Conservation (phyloP, 1,284 basidiomycete genomes). For the Ustilago trichophora region DNA sequence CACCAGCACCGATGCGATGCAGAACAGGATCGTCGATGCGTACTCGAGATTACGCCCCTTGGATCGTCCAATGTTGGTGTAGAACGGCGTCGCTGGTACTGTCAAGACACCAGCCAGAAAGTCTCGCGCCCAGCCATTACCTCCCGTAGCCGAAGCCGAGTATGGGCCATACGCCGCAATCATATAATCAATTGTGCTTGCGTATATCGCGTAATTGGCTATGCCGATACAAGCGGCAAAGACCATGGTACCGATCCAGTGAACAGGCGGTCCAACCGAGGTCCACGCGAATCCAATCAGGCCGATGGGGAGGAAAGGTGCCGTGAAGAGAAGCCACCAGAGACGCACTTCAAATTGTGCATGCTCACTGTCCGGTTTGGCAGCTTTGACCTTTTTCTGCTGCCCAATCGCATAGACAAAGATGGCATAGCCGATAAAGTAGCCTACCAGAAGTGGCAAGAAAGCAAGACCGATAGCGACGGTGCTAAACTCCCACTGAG, state of each 20-base stretch:
- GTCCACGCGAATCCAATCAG: constrained; percentile 69
- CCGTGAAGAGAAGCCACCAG: constrained; percentile 66
- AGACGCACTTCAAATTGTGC: constrained; percentile 67
- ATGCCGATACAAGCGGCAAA: constrained; percentile 67
- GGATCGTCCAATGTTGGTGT: constrained; percentile 62
- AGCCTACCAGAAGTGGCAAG: constrained; percentile 67
- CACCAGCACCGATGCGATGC: constrained; percentile 66
- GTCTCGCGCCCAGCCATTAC: constrained; percentile 64
- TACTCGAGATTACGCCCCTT: constrained; percentile 62
- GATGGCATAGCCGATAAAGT: constrained; percentile 68
- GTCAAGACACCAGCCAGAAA: constrained; percentile 68
- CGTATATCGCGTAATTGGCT: constrained; percentile 65
- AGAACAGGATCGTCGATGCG: constrained; percentile 68
- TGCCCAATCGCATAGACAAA: constrained; percentile 65
- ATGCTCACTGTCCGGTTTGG: constrained; percentile 49
- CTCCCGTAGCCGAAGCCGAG: constrained; percentile 67
- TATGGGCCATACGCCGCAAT: constrained; percentile 68
- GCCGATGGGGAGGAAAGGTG: constrained; percentile 67
- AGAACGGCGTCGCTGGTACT: constrained; percentile 68
- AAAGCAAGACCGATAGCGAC: constrained; percentile 63
- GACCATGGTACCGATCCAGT: constrained; percentile 69
- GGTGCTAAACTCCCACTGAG: constrained; percentile 67
- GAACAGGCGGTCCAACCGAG: constrained; percentile 66
- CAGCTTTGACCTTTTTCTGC: constrained; percentile 61
- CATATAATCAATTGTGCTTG: constrained; percentile 68